phyloP scores from a whole-genome alignment of 2,329 filamentous ascomycete species.

The Chaetomium strumarium region DNA sequence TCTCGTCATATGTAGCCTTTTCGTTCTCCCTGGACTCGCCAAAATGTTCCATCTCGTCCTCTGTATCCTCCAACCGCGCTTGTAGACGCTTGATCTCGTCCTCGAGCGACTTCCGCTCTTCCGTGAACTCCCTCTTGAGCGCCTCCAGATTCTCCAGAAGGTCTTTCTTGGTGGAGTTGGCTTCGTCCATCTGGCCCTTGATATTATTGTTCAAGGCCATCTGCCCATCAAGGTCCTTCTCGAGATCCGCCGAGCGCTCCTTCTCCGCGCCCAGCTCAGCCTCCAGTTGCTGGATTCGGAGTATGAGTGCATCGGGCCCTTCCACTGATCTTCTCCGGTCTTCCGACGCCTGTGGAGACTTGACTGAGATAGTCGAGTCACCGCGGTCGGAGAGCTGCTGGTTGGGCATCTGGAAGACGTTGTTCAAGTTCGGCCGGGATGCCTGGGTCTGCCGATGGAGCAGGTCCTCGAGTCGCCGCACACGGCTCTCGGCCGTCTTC shows the following conservation, averaged over 20 bases:
- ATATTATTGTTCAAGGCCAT: conserved; percentile 54
- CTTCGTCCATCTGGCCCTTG: conserved; percentile 71
- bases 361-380: conserved; percentile 45
- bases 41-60: conserved; percentile 85
- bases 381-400: conserved; percentile 44
- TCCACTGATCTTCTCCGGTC: conserved; percentile 44
- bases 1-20: conserved; percentile 63
- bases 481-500: conserved; percentile 79
- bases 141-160: conserved; percentile 92
- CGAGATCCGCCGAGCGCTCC: conserved; percentile 58
- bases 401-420: conserved; percentile 47
- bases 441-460: conserved; percentile 73
- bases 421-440: conserved; percentile 47
- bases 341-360: conserved; percentile 36
- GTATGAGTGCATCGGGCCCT: conserved; percentile 38
- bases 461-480: conserved; percentile 85
- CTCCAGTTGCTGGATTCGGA: conserved; percentile 61
- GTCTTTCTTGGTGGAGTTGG: conserved; percentile 86
- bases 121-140: conserved; percentile 79
- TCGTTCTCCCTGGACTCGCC: conserved; percentile 80
- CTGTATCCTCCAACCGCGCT: conserved; percentile 74
- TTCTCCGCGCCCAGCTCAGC: conserved; percentile 70
- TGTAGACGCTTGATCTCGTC: conserved; percentile 72
- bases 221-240: conserved; percentile 61
- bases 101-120: conserved; percentile 78